Evolutionary conservation across 2,329 filamentous ascomycete genomes (phyloP), one percentile per base, ranked within the genome.

Genomic region (Penicillium janthinellum): DNA sequence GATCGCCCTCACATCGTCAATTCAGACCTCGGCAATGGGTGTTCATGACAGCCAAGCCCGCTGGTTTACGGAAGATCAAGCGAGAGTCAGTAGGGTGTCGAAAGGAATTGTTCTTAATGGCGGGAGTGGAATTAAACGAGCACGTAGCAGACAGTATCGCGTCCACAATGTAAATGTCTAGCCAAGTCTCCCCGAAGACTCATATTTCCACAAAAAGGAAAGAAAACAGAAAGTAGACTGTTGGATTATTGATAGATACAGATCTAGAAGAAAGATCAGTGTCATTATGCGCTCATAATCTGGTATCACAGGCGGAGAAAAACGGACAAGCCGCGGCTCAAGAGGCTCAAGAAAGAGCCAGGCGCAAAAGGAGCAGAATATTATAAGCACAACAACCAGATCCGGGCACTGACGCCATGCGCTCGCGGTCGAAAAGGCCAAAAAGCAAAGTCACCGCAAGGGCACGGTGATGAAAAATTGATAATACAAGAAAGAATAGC

Each of bases 171-270:
- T 11, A 25, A 44, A 44, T 31, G 8, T 31, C 8, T 31, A 31
- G 31, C 31, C 8, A 31, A 31, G 31, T 25, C 15, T 15, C 7
- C 7, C 5, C 39, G n/a, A 17, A 28, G 20, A 39, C n/a, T 25
- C 10, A 3, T 50, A 47, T 17, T 20, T 1, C 14, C 55, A 45
- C 54, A 47, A n/a, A 56, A 14, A 34, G 22, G 39, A 28, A 39
- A 45, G 35, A 52, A 56, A 42, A 15, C 35, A 57, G 20, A 41
- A 51, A 59, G 52, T 44, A 31, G 54, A 54, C 61, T 48, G 38
- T 48, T 64, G 63, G 51, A 58, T 66, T 65, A 64, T 70, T 61
- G 65, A 67, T 63, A 72, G 70, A 69, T 71, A 71, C 67, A 72
- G 64, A 64, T 64, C 66, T 58, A 72, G 67, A 68, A 67, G 60